phyloP scores from a whole-genome alignment of 345 rosid species.

The Acer campestre region DNA sequence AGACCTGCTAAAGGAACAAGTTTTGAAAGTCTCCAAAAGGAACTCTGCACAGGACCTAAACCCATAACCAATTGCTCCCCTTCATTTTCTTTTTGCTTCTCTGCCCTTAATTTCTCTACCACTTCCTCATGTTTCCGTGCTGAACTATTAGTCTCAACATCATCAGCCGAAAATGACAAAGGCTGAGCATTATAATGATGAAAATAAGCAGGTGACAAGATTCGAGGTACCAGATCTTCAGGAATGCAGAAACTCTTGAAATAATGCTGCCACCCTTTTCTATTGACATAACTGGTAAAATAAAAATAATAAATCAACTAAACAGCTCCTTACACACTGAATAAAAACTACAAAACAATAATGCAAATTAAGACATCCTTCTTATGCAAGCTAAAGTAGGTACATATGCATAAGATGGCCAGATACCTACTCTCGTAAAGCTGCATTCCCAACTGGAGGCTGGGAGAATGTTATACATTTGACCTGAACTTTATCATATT shows the following conservation, averaged over 20 bases:
- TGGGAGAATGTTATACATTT: constrained; percentile 96
- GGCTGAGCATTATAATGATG: constrained; percentile 85
- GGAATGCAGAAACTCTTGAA: constrained; percentile 97
- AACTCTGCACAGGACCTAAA: constrained; percentile 89
- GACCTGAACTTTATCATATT: constrained; percentile 63
- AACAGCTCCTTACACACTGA: background rate
- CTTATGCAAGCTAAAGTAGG: constrained; percentile 12
- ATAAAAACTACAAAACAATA: background rate
- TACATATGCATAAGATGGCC: constrained; percentile 15
- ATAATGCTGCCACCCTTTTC: constrained; percentile 90
- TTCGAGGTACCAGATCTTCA: constrained; percentile 93
- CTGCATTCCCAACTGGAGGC: constrained; percentile 97
- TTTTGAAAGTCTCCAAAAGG: constrained; percentile 92
- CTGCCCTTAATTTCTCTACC: constrained; percentile 45
- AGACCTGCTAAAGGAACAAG: constrained; percentile 87
- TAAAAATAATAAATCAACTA: constrained; percentile 6
- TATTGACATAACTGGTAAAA: constrained; percentile 72
- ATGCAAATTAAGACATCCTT: background rate
- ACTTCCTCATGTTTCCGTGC: constrained; percentile 37
- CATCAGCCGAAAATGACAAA: constrained; percentile 51
- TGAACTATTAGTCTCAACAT: constrained; percentile 41
- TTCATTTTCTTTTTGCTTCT: constrained; percentile 49
- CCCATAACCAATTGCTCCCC: constrained; percentile 86
- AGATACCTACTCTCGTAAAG: constrained; percentile 81
- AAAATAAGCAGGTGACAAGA: constrained; percentile 95